A percentile compares a stretch with the other conserved stretches of the same genome.
These are phyloP conservation scores for Russula griseocarnosa DNA, from an alignment of 768 basidiomycete species.

Conservation along the genomic window DNA sequence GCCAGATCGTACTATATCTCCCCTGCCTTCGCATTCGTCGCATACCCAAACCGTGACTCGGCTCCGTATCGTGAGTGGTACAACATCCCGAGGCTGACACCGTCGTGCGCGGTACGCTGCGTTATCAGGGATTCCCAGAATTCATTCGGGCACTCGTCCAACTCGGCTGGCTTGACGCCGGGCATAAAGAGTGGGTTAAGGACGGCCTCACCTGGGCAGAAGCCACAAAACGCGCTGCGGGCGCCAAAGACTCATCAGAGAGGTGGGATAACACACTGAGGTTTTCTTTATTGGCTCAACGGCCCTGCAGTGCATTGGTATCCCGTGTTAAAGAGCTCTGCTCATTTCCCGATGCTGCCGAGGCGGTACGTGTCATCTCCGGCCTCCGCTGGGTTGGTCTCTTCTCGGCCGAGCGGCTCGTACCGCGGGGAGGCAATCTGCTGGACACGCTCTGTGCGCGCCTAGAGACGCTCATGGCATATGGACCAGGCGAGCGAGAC, in stretches of 20 bases:
- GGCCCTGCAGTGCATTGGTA: constrained; percentile 57
- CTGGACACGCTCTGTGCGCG: constrained; percentile 91
- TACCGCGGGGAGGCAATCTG: constrained; percentile 65
- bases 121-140: constrained; percentile 96
- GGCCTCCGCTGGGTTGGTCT: constrained; percentile 93
- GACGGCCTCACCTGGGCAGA: constrained; percentile 78
- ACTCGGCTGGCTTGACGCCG: constrained; percentile 80
- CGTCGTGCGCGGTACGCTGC: constrained; percentile 85
- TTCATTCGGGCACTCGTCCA: constrained; percentile 86
- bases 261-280: constrained; percentile 42
- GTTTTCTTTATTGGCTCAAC: not conserved
- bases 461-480: constrained; percentile 89
- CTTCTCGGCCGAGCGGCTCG: constrained; percentile 67
- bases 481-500: constrained; percentile 86
- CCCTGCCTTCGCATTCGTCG: constrained; percentile 93
- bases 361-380: constrained; percentile 75
- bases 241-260: constrained; percentile 64
- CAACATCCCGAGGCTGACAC: constrained; percentile 90
- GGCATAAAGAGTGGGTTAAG: constrained; percentile 72
- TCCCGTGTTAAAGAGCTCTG: constrained; percentile 65
- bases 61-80: constrained; percentile 88
- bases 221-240: constrained; percentile 70
- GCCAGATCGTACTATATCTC: constrained; percentile 94
- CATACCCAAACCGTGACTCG: constrained; percentile 95
- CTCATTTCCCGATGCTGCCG: constrained; percentile 66